Evolutionary conservation across 306 rosid genomes (phyloP), one percentile per base, ranked within the genome.

Genomic region (Citrullus amarus): DNA sequence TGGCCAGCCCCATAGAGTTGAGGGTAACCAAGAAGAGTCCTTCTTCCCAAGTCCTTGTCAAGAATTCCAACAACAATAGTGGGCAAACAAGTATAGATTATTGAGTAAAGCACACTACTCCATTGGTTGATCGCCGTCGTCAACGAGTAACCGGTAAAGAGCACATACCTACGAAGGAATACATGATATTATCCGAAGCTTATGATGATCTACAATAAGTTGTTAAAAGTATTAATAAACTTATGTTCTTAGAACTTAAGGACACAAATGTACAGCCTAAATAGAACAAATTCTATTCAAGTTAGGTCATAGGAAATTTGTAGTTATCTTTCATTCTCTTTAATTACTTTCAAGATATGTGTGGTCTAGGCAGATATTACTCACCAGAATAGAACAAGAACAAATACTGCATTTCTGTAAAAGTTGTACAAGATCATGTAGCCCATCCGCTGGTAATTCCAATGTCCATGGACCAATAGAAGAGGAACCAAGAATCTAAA

Each of bases 391-490:
- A 92, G 79, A 84, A 92, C 75, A 62, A 96, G 88, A 75, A 96
- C 96, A 80, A 92, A 79, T 77, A 91, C 82, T 9, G 99, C 99
- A 76, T 92, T 96, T 89, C 97, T 88, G 85, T 96, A 96, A 80
- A 96, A 96, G 70, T 96, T 96, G 89, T 96, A 96, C 51, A 90
- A 70, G 43, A 96, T 91, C 99, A 96, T 96, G 88, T 90, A 96
- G 66, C 93, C 98, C 88, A 96, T 75, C 28, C 99, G 89, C 84
- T 96, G 98, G 85, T 92, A 95, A 90, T 92, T 95, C 97, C 97
- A 95, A 86, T 95, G 99, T 22, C 99, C 99, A 60, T 95, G 99
- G 79, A 92, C 89, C 82, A 95, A 81, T 80, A 95, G 81, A 79
- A 95, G 97, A 70, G 96, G 97, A 78, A 95, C 97, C 78, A 95